Percentiles rank a stretch among this genome's conserved stretches.
These are phyloP conservation scores for Pichia sp. DNA, from an alignment of 1,139 yeast species.

Conservation along the genomic window DNA sequence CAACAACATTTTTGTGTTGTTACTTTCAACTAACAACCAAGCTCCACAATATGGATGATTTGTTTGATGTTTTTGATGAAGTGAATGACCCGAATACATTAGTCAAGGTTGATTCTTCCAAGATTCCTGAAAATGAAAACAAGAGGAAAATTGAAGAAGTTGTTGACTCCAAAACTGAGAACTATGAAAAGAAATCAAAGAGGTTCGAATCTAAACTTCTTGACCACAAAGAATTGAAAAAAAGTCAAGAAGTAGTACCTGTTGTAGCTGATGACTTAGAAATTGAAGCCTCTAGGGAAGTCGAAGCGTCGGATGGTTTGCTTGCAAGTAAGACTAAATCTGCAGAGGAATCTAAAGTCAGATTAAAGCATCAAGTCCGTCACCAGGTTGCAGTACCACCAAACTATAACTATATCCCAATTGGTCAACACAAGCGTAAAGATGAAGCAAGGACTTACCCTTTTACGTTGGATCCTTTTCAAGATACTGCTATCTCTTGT, in stretches of 20 bases:
- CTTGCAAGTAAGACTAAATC: constrained; percentile 27
- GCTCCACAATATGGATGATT: constrained; percentile 40
- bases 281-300: constrained; percentile 86
- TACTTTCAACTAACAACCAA: background rate
- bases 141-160: constrained; percentile 17
- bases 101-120: constrained; percentile 7
- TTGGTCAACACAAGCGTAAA: constrained; percentile 70
- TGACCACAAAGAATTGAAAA: constrained; percentile 28
- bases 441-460: constrained; percentile 87
- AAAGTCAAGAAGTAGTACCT: constrained; percentile 40
- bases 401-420: constrained; percentile 78
- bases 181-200: constrained; percentile 14
- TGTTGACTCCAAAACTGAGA: constrained; percentile 10
- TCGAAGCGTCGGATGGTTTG: constrained; percentile 70
- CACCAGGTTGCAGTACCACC: constrained; percentile 98
- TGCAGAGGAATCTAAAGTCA: constrained; percentile 35
- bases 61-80: constrained; percentile 65
- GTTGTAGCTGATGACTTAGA: constrained; percentile 86
- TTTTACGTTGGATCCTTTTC: constrained; percentile 88
- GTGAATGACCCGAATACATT: constrained; percentile 31
- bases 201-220: constrained; percentile 23
- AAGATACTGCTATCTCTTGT: constrained; percentile 94
- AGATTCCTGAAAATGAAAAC: constrained; percentile 11
- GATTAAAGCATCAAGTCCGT: constrained; percentile 85
- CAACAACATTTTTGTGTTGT: background rate